phyloP scores from a whole-genome alignment of 805 yeast species.

The Metschnikowia cerradonensis region DNA sequence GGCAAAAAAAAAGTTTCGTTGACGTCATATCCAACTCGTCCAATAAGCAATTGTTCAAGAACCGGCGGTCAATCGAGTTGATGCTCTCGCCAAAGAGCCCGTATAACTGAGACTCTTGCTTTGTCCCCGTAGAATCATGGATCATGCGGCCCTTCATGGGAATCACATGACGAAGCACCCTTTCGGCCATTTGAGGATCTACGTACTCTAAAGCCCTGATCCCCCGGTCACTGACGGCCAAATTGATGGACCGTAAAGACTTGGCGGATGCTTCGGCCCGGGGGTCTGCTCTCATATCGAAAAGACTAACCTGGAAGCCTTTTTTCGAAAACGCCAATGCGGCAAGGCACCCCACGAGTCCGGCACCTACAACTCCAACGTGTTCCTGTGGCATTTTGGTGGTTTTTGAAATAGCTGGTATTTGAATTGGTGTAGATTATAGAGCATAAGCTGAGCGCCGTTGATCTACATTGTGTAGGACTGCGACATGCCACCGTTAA shows the following conservation, averaged over 20 bases:
- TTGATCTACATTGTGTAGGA: background rate
- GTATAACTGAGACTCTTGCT: constrained; percentile 64
- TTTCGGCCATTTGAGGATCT: constrained; percentile 52
- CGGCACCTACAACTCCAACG: constrained; percentile 77
- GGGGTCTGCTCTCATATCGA: constrained; percentile 72
- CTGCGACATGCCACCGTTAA: background rate
- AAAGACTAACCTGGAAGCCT: constrained; percentile 70
- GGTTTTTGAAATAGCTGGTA: background rate
- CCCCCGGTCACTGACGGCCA: constrained; percentile 87
- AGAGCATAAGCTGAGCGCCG: background rate
- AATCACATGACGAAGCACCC: constrained; percentile 57
- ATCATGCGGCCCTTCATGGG: constrained; percentile 93
- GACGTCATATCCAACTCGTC: constrained; percentile 51
- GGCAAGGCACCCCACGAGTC: constrained; percentile 81
- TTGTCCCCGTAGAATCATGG: constrained; percentile 58
- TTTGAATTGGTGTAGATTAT: background rate
- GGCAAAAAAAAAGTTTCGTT: constrained; percentile 49
- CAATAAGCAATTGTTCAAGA: constrained; percentile 60
- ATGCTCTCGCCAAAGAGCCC: constrained; percentile 81
- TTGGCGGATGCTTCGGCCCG: constrained; percentile 33
- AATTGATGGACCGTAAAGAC: constrained; percentile 67
- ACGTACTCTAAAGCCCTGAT: constrained; percentile 63
- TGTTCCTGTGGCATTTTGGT: constrained; percentile 4
- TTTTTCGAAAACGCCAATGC: constrained; percentile 74
- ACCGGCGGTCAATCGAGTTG: constrained; percentile 77